Conservation (phyloP, 495 filamentous ascomycete genomes). For the Aspergillus hancockii region DNA sequence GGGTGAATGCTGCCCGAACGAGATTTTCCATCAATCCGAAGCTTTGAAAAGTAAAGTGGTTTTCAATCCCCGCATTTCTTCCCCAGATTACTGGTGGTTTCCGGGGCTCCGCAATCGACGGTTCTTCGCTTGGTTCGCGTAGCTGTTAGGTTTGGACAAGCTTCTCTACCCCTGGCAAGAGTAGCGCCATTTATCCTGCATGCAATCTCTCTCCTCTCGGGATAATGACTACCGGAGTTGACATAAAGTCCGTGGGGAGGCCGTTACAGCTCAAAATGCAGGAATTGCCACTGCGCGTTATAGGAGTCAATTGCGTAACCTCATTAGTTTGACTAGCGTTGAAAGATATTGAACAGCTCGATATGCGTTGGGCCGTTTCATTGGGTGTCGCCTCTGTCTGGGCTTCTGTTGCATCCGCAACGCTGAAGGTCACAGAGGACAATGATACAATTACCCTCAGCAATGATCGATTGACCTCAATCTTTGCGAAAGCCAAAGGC, state of each 20-base stretch:
- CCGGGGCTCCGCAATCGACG: background rate
- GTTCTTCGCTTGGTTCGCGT: background rate
- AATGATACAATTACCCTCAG: slow-evolving; percentile 34
- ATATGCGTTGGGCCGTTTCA: slow-evolving; percentile 14
- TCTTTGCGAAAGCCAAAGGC: slow-evolving; percentile 45
- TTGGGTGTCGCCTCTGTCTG: slow-evolving; percentile 9
- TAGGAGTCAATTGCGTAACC: background rate
- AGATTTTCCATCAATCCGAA: slow-evolving; percentile 21
- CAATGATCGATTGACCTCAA: slow-evolving; percentile 49
- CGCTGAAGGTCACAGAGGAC: slow-evolving; percentile 29
- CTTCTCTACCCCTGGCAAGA: background rate
- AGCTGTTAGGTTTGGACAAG: background rate
- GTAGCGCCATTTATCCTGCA: background rate
- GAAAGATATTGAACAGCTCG: background rate
- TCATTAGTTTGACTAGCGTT: background rate
- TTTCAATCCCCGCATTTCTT: slow-evolving; percentile 26
- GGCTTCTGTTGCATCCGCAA: slow-evolving; percentile 17
- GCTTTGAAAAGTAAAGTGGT: slow-evolving; percentile 10
- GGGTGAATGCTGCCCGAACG: slow-evolving; percentile 22
- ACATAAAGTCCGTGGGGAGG: background rate
- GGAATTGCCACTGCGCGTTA: background rate
- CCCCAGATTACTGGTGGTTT: slow-evolving; percentile 19
- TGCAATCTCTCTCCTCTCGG: background rate
- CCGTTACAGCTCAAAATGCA: background rate
- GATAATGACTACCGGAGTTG: background rate